Evolutionary conservation across 495 filamentous ascomycete species (phyloP).

Genomic region (Aspergillus conjunctus): DNA sequence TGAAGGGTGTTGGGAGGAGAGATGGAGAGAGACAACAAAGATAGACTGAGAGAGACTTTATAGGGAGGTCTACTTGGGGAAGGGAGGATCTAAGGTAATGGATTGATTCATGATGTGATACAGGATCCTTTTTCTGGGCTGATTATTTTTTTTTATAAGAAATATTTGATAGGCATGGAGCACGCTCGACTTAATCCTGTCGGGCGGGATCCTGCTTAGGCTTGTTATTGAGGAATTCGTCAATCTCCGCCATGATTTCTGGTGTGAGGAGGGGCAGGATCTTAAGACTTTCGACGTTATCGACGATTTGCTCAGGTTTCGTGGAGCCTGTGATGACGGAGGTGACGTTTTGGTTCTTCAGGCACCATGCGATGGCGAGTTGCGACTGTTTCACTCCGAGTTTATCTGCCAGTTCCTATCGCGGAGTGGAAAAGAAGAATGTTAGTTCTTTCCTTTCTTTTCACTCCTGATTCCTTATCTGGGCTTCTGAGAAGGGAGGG

Average conservation of each 20-base stretch:
- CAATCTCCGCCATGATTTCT: conserved; percentile 70
- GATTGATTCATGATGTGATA: background rate
- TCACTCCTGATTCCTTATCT: background rate
- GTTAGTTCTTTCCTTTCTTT: background rate
- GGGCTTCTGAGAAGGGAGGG: background rate
- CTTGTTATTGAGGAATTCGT: conserved; percentile 65
- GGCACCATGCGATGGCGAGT: conserved; percentile 76
- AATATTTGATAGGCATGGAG: background rate
- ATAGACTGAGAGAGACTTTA: background rate
- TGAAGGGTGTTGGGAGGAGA: background rate
- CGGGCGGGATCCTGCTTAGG: conserved; percentile 42
- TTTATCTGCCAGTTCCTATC: conserved; percentile 64
- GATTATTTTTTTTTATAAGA: background rate
- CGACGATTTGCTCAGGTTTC: conserved; percentile 68
- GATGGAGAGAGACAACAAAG: background rate
- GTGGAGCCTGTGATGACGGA: conserved; percentile 79
- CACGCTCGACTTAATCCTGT: conserved; percentile 17
- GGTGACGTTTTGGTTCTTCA: conserved; percentile 74
- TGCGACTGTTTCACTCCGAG: conserved; percentile 65
- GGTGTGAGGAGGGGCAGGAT: conserved; percentile 64
- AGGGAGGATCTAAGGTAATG: too few relatives aligned
- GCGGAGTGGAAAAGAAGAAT: conserved; percentile 23
- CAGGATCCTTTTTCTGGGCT: background rate
- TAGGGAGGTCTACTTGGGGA: background rate
- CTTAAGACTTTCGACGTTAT: conserved; percentile 66